A percentile compares a stretch with the other conserved stretches of the same genome.
Evolutionary conservation across 805 yeast genomes (phyloP).

Genomic region (Candida odintsovae): DNA sequence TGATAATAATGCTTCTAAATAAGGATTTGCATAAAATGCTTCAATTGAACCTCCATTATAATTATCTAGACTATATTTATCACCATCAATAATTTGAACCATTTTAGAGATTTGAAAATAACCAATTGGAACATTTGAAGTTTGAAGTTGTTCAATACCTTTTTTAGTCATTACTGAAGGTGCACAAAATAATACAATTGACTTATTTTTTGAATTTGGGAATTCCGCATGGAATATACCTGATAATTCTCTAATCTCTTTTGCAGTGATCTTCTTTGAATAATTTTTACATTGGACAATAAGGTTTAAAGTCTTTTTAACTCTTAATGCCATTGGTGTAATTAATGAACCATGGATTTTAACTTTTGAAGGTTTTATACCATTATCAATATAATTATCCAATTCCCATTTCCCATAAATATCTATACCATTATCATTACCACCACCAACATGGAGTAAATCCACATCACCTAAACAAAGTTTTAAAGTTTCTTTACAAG

Average conservation of each 20-base stretch:
- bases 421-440: constrained; percentile 23
- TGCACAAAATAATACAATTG: constrained; percentile 19
- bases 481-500: constrained; percentile 9
- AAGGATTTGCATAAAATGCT: constrained; percentile 15
- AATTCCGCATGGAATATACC: constrained; percentile 20
- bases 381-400: neutral
- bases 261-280: constrained; percentile 19
- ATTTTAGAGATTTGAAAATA: constrained; percentile 17
- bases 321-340: neutral
- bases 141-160: constrained; percentile 16
- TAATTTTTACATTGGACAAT: constrained; percentile 23
- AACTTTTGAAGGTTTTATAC: neutral
- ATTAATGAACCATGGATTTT: neutral
- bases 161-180: constrained; percentile 17
- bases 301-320: constrained; percentile 9
- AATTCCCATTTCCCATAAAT: constrained; percentile 19
- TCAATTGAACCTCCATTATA: constrained; percentile 5
- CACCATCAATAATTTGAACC: constrained; percentile 1
- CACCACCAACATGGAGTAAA: constrained; percentile 19
- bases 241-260: constrained; percentile 21
- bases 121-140: constrained; percentile 17
- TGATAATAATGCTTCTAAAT: constrained; percentile 9
- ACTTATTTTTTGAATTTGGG: constrained; percentile 7
- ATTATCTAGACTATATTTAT: constrained; percentile 6
- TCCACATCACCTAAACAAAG: constrained; percentile 3